Evolutionary conservation across 106 monocot genomes (phyloP).

Genomic region (Amphibolis antarctica): DNA sequence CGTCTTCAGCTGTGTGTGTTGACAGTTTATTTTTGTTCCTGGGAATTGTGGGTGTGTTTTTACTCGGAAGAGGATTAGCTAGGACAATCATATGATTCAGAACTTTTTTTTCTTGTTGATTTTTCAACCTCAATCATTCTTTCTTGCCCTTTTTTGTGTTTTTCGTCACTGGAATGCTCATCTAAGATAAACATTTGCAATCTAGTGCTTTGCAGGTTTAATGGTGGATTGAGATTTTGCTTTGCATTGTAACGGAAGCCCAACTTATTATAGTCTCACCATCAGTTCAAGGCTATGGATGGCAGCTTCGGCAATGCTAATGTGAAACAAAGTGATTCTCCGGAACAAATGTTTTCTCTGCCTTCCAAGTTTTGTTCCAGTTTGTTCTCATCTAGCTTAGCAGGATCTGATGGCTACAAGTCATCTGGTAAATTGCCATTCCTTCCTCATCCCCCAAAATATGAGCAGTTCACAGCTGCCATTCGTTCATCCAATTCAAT

Average conservation of each 20-base stretch:
- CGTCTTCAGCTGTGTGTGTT: too few species aligned
- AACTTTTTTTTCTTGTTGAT: too few species aligned
- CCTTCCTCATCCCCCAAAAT: slow-evolving; percentile 54
- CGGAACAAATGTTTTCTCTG: neutral
- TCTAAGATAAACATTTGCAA: too few species aligned
- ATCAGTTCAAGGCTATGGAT: neutral
- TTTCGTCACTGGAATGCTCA: too few species aligned
- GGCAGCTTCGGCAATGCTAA: neutral
- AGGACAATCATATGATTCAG: too few species aligned
- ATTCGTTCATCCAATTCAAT: slow-evolving; percentile 28
- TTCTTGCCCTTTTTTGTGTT: too few species aligned
- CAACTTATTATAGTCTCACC: neutral
- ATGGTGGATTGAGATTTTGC: too few species aligned
- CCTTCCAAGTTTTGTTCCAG: slow-evolving; percentile 68
- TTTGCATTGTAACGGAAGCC: neutral
- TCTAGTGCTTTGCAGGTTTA: too few species aligned
- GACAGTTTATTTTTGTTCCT: too few species aligned
- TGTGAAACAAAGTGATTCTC: neutral
- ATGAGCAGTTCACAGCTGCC: slow-evolving; percentile 30
- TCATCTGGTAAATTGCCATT: slow-evolving; percentile 36
- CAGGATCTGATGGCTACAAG: slow-evolving; percentile 27
- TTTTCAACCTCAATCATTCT: too few species aligned
- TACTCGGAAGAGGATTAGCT: too few species aligned
- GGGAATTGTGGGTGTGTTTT: too few species aligned
- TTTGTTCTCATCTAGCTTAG: slow-evolving; percentile 46